Base-by-base conservation (phyloP, 169 alveolate genomes). In the Plasmodium adleri region DNA sequence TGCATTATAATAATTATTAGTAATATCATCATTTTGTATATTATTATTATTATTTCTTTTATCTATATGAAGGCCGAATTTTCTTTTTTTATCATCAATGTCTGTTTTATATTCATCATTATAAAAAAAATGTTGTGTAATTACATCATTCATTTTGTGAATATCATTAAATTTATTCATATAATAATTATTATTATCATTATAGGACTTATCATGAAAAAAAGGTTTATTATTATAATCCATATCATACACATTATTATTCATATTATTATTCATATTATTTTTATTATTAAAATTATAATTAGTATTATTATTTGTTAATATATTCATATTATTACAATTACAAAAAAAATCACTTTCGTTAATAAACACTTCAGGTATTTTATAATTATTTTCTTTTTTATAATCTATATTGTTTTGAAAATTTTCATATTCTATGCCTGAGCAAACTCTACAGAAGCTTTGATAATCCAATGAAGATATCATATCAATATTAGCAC, bases 291-390 rank as follows among this genome's bases (percentile, higher is more conserved):
- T 72, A 17, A 26, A 59, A 56, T 80, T 74, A 13, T 63, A 45
- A 52, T 60, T 60, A 10, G 17, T 22, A 54, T 72, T 72, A 7
- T 54, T 28, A 7, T 47, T 76, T 49, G 50, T 74, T 15, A 39
- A 76, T 7, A n/a, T 67, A 39, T 62, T 70, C 13, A 54, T 24
- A 28, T 80, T 80, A 67, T 66, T 68, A 15, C 90, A 80, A 15
- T 68, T 70, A 68, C 90, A 80, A 50, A 80, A 80, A 56, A 80
- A 80, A 26, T 80, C 90, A 39, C 90, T 80, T 58, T 80, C 90
- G 32, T 80, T 70, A 45, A 80, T 80, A 68, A 66, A 80, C 2
- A 70, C 90, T 24, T 66, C 85, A 2, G 70, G n/a, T 24, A 54
- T 26, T 24, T 80, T 80, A 15, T 64, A 76, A 49, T 49, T 76